These are phyloP conservation scores for Spiraea crenata DNA, from an alignment of 331 rosid genomes.

Conservation along the genomic window DNA sequence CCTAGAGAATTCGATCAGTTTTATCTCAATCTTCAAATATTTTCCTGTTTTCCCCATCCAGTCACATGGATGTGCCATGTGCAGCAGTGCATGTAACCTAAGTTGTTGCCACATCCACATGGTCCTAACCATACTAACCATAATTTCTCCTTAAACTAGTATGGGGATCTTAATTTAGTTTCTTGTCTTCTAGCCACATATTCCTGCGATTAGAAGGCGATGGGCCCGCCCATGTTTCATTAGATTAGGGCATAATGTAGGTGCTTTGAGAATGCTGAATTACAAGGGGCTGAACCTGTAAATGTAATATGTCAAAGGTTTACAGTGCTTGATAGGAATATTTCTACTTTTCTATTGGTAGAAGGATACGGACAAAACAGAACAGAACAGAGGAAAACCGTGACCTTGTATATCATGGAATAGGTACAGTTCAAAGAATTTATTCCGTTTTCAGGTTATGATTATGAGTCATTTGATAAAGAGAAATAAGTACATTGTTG, in stretches of 20 bases:
- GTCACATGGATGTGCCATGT: conserved; percentile 39
- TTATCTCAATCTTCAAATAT: conserved; percentile 25
- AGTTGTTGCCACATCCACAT: conserved; percentile 32
- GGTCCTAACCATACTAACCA: conserved; percentile 28
- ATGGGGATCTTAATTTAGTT: not conserved
- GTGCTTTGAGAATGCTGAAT: not conserved
- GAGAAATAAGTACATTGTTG: too few species aligned
- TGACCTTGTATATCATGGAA: not conserved
- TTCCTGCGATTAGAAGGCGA: not conserved
- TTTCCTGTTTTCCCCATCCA: conserved; percentile 12
- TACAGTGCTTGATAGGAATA: not conserved
- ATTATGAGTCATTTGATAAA: too few species aligned
- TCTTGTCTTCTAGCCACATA: not conserved
- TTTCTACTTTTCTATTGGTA: not conserved
- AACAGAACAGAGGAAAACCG: not conserved
- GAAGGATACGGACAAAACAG: not conserved
- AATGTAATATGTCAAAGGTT: not conserved
- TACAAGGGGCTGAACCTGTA: not conserved
- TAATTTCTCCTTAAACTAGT: not conserved
- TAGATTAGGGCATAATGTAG: conserved; percentile 13
- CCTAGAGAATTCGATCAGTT: conserved; percentile 10
- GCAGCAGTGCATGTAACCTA: not conserved
- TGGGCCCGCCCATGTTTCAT: conserved; percentile 4
- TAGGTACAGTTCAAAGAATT: too few species aligned
- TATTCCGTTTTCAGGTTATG: too few species aligned